Base-by-base conservation (phyloP, 176 grass and related monocot genomes). In the Tillandsia fasciculata region DNA sequence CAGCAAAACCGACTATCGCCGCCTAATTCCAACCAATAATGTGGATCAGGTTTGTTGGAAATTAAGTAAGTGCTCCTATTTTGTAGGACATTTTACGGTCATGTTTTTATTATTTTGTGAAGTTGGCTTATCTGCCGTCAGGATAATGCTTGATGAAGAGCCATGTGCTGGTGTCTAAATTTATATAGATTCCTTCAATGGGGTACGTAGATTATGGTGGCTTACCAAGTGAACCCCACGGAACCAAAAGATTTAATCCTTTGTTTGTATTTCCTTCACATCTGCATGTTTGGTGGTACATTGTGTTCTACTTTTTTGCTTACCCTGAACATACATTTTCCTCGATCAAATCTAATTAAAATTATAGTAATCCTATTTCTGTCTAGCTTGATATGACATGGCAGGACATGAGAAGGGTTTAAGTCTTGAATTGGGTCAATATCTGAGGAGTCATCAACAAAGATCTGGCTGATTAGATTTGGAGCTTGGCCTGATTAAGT, bases 1-100 rank as follows among this genome's bases (percentile, higher is more conserved):
- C 33, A 91, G 86, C 53, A 83, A 92, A 71, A 89, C 73, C 14
- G 88, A 92, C 69, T 89, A 89, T 78, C 92, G 88, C n/a, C 83
- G 92, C 66, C 64, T 96, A 76, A 89, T 92, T 81, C 81, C 85
- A 64, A 81, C 75, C 33, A 79, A 86, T 9, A 70, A 82, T 22
- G 68, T 49, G 69, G 85, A 72, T 80, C 72, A 96, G 77, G 88
- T 92, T 29, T 29, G 15, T 64, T 66, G 13, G 64, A 12, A 29
- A 57, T 72, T 69, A 48, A 33, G 22, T 48, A 58, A 15, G 14
- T 15, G 9, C 9, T 18, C 4, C 9, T 14, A 15, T 67, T 3
- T 3, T 66, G 29, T 2, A 48, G 48, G 29, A 53, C 14, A 70
- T n/a, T 52, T 70, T 59, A 18, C 20, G n/a, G 54, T 9, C 20